phyloP scores from a whole-genome alignment of 2,329 filamentous ascomycete species.

The Aspergillus udagawae region DNA sequence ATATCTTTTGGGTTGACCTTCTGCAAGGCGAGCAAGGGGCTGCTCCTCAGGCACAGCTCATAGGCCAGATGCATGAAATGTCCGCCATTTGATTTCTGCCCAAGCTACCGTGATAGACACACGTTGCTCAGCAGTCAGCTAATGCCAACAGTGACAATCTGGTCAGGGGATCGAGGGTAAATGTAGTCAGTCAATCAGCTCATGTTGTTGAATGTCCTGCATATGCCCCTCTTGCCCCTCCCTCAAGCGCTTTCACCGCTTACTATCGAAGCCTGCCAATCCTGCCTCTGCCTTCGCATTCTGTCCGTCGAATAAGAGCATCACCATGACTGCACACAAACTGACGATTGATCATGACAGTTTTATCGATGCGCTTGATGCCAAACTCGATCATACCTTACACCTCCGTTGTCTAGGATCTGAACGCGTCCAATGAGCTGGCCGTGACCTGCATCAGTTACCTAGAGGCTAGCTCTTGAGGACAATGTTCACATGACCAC shows the following conservation, averaged over 20 bases:
- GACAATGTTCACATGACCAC: slow-evolving; percentile 18
- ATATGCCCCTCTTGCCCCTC: slow-evolving; percentile 9
- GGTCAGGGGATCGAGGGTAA: slow-evolving; percentile 8
- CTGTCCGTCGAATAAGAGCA: neutral
- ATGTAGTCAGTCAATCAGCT: slow-evolving; percentile 11
- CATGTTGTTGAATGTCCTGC: slow-evolving; percentile 7
- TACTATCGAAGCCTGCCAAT: slow-evolving; percentile 12
- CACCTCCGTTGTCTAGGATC: neutral
- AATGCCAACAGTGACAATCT: slow-evolving; percentile 13
- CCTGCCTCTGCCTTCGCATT: slow-evolving; percentile 3
- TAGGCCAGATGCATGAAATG: slow-evolving; percentile 10
- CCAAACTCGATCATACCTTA: neutral
- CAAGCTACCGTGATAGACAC: slow-evolving; percentile 13
- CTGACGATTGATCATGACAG: neutral
- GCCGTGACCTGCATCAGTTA: neutral
- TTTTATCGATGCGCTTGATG: neutral
- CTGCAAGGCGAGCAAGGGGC: slow-evolving; percentile 19
- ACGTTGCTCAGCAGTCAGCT: slow-evolving; percentile 3
- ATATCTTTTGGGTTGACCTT: slow-evolving; percentile 9
- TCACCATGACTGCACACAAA: neutral
- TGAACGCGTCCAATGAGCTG: neutral
- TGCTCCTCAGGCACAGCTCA: slow-evolving; percentile 6
- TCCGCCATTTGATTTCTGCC: slow-evolving; percentile 20
- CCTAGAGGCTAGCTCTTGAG: neutral
- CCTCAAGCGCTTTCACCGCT: slow-evolving; percentile 7